phyloP scores from a whole-genome alignment of 73 alveolate species.

The Breviolum minutum region DNA sequence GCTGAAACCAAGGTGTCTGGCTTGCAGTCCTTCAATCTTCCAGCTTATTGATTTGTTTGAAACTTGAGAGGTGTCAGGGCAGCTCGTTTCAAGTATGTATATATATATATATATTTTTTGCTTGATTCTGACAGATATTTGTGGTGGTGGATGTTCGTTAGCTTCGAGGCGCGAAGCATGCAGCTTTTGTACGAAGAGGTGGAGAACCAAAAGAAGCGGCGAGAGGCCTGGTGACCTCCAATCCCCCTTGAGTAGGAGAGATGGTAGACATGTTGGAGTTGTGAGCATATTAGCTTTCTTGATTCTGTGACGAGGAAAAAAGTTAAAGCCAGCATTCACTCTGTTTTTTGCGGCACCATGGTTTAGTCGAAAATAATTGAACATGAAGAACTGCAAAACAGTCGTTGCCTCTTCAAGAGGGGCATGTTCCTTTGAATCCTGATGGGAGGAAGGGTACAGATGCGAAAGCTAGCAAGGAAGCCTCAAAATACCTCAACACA shows the following conservation, averaged over 20 bases:
- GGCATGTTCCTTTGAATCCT: too few relatives aligned
- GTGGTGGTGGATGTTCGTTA: neutral
- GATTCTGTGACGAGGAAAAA: too few relatives aligned
- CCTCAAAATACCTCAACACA: too few relatives aligned
- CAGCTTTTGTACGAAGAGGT: constrained; percentile 74
- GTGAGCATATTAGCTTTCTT: too few relatives aligned
- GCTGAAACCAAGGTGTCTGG: constrained; percentile 51
- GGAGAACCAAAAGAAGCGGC: constrained; percentile 50
- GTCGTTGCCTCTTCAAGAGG: too few relatives aligned
- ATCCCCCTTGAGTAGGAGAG: neutral
- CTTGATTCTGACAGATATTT: neutral
- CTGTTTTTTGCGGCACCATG: too few relatives aligned
- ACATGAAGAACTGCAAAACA: too few relatives aligned
- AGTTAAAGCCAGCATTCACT: neutral
- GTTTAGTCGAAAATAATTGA: too few relatives aligned
- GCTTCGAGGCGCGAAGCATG: constrained; percentile 73
- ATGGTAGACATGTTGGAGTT: neutral
- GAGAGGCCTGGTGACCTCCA: neutral
- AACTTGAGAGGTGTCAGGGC: too few relatives aligned
- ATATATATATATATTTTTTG: neutral
- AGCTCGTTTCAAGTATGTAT: neutral
- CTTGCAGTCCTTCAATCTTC: neutral
- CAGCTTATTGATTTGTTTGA: neutral
- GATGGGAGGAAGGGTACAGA: too few relatives aligned
- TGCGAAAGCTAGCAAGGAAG: too few relatives aligned